Conservation (phyloP, 2,329 filamentous ascomycete genomes). For the Periconia macrospinosa region DNA sequence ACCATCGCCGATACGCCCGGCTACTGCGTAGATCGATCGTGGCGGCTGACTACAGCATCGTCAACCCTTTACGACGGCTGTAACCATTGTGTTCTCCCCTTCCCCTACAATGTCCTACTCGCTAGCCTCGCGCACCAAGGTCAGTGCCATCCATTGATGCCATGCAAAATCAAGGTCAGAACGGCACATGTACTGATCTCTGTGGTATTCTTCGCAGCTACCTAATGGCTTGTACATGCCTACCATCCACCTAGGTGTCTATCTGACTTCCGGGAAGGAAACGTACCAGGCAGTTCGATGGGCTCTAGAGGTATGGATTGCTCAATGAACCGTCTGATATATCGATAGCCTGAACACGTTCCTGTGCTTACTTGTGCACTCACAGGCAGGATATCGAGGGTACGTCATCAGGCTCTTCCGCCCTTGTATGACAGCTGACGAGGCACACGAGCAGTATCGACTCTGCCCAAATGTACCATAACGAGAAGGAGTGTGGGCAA, state of each 20-base stretch:
- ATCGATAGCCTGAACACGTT: not conserved
- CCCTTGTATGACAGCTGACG: conserved; percentile 22
- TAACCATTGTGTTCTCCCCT: conserved; percentile 2
- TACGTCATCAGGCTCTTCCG: conserved; percentile 22
- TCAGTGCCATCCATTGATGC: conserved; percentile 12
- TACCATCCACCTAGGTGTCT: conserved; percentile 73
- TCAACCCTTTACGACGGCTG: conserved; percentile 15
- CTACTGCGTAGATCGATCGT: conserved; percentile 7
- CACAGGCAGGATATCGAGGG: conserved; percentile 51
- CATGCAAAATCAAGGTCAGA: not conserved
- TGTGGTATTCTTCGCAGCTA: conserved; percentile 23
- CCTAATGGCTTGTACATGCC: conserved; percentile 69
- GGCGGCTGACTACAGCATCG: conserved; percentile 23
- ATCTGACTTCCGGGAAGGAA: conserved; percentile 67
- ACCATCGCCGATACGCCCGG: conserved; percentile 9
- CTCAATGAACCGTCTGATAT: not conserved
- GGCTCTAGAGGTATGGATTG: conserved; percentile 53
- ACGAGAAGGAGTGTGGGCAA: conserved; percentile 70
- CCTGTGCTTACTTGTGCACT: conserved; percentile 13
- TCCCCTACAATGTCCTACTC: conserved; percentile 22
- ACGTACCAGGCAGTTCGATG: conserved; percentile 60
- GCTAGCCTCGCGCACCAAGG: conserved; percentile 49
- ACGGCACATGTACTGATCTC: not conserved
- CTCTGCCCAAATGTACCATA: conserved; percentile 67
- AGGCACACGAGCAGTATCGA: conserved; percentile 49